A percentile compares a stretch with the other conserved stretches of the same genome.
phyloP scores from a whole-genome alignment of 768 basidiomycete genomes.

The Artomyces pyxidatus region DNA sequence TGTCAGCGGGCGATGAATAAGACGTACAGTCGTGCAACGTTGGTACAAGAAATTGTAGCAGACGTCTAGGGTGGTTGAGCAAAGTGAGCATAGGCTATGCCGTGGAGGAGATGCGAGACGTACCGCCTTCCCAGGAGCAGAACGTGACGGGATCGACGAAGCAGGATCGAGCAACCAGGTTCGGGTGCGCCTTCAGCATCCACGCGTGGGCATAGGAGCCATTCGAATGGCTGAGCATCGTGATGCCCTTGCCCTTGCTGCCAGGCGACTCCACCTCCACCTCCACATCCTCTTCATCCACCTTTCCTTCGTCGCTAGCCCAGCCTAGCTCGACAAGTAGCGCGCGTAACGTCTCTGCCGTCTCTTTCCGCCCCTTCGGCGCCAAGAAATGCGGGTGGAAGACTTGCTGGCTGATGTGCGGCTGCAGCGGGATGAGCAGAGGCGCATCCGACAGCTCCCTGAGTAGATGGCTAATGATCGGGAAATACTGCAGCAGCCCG shows the following conservation, averaged over 20 bases:
- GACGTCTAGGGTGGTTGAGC: constrained; percentile 45
- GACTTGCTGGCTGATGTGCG: constrained; percentile 79
- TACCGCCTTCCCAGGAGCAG: constrained; percentile 92
- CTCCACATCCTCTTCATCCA: constrained; percentile 18
- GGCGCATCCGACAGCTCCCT: constrained; percentile 56
- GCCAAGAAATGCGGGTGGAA: constrained; percentile 68
- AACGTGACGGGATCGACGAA: constrained; percentile 90
- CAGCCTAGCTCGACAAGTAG: constrained; percentile 60
- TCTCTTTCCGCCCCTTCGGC: constrained; percentile 59
- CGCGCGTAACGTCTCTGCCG: constrained; percentile 44
- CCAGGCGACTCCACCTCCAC: constrained; percentile 13
- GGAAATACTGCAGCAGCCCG: constrained; percentile 64
- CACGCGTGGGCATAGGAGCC: constrained; percentile 84
- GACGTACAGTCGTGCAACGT: constrained; percentile 50
- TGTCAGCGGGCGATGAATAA: neutral
- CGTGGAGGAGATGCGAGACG: constrained; percentile 20
- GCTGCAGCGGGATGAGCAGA: constrained; percentile 71
- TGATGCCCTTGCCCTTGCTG: constrained; percentile 45
- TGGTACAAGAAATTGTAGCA: constrained; percentile 89
- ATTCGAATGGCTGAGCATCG: constrained; percentile 84
- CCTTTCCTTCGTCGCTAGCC: constrained; percentile 28
- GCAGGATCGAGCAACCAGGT: constrained; percentile 65
- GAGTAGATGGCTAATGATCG: constrained; percentile 53
- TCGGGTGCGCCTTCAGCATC: constrained; percentile 74
- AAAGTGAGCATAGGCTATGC: neutral